Percentiles rank a stretch among this genome's conserved stretches.
Evolutionary conservation across 192 early-diverging fungal species (phyloP).

Genomic region (Dissophora ornata): DNA sequence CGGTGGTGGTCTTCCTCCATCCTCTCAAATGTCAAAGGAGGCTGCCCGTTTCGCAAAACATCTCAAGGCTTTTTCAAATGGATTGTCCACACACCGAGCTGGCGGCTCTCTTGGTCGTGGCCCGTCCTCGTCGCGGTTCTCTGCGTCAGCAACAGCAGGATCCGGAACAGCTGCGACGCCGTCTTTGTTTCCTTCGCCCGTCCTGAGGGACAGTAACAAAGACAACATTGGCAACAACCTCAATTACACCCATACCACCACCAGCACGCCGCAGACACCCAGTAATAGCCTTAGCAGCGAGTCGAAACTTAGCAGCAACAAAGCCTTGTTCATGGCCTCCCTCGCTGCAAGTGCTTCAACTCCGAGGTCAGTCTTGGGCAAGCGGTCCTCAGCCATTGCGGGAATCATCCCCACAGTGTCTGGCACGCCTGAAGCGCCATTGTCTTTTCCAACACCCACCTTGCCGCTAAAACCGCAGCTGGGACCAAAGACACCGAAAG

Average conservation of each 20-base stretch:
- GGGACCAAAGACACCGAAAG: too few relatives aligned
- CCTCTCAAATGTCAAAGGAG: conserved; percentile 22
- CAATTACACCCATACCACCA: background rate
- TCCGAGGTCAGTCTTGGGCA: conserved; percentile 2
- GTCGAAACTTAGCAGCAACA: background rate
- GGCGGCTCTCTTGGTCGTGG: conserved; percentile 3
- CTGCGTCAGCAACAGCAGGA: conserved; percentile 13
- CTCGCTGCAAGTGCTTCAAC: background rate
- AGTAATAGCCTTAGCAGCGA: background rate
- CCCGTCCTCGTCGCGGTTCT: conserved; percentile 18
- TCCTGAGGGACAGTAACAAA: conserved; percentile 15
- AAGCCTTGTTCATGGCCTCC: conserved; percentile 3
- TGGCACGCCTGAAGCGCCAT: too few relatives aligned
- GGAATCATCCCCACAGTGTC: background rate
- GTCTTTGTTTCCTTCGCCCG: background rate
- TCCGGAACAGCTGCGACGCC: too few relatives aligned
- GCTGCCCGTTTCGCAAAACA: conserved; percentile 17
- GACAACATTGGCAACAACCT: conserved; percentile 18
- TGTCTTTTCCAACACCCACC: too few relatives aligned
- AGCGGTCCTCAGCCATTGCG: background rate
- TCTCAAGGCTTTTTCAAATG: background rate
- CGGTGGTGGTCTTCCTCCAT: too few relatives aligned
- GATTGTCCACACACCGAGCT: background rate
- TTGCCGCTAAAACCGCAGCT: too few relatives aligned
- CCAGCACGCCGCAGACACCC: background rate